Base-by-base conservation (phyloP, 306 rosid genomes). In the Vachellia pachyceras region DNA sequence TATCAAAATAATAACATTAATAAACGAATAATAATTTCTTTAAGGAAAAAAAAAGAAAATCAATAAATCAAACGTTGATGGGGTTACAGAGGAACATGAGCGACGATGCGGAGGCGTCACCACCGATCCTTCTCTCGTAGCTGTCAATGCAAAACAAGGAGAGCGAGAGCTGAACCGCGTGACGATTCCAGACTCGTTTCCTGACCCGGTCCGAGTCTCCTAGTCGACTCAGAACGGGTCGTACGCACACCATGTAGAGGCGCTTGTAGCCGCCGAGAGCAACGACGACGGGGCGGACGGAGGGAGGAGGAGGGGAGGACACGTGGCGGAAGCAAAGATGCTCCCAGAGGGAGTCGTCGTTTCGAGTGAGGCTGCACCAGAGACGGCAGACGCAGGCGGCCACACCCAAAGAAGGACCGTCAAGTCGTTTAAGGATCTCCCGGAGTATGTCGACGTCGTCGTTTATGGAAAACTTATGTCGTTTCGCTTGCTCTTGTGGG, bases 191-290 rank as follows among this genome's bases (percentile, higher is more conserved):
- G 25, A 85, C 89, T 6, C 90, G 83, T 46, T 70, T 72, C 49
- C 84, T 63, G 12, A 88, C 87, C 33, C 87, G 70, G 55, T 78
- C 86, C 84, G 97, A 91, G 78, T 86, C 85, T 0, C 94, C 89
- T 84, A 91, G 91, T 84, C 97, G 94, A 86, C 89, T 88, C 90
- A 95, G 89, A 37, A 95, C 90, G 1, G 93, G 99, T 3, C 93
- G 73, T 11, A 95, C 86, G 80, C 98, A 90, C 29, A 90, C 90
- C 97, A 85, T 87, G 87, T 95, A 95, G 18, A 95, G 96, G 22
- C 92, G 61, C 87, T 86, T 93, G 89, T 95, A 95, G 14, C 99
- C 99, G 0, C 98, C 99, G 13, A 95, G 96, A 3, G 99, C 99
- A 33, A 87, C 65, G 69, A 95, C 92, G 18, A 93, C 88, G 0